Conservation (phyloP, 495 filamentous ascomycete species). For the Penicillium bialowiezense region DNA sequence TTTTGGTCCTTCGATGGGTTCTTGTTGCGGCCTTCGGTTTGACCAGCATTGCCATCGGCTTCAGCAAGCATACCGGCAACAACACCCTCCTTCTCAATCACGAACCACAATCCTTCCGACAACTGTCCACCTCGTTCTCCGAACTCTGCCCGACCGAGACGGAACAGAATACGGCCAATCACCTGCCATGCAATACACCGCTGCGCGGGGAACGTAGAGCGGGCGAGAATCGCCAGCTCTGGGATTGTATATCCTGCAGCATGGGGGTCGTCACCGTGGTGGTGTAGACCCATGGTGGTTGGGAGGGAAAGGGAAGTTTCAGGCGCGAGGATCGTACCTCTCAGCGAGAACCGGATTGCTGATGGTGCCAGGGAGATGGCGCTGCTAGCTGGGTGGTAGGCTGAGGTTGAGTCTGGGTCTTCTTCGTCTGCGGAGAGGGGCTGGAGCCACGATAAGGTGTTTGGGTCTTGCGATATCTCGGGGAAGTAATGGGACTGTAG, state of each 20-base stretch:
- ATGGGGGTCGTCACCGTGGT: slow-evolving; percentile 90
- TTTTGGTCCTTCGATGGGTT: slow-evolving; percentile 15
- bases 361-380: slow-evolving; percentile 66
- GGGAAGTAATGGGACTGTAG: slow-evolving; percentile 94
- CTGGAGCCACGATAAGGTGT: slow-evolving; percentile 85
- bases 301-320: slow-evolving; percentile 68
- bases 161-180: slow-evolving; percentile 78
- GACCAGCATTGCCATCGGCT: slow-evolving; percentile 44
- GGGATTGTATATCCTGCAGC: slow-evolving; percentile 92
- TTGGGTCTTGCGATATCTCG: slow-evolving; percentile 75
- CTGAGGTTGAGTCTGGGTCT: slow-evolving; percentile 47
- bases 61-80: slow-evolving; percentile 70
- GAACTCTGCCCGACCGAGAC: slow-evolving; percentile 77
- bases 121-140: slow-evolving; percentile 57
- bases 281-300: slow-evolving; percentile 76
- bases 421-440: slow-evolving; percentile 59
- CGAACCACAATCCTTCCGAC: slow-evolving; percentile 67
- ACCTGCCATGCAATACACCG: slow-evolving; percentile 91
- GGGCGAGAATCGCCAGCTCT: slow-evolving; percentile 77
- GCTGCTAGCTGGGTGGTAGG: slow-evolving; percentile 74
- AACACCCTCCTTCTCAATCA: slow-evolving; percentile 73
- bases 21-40: slow-evolving; percentile 5
- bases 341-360: slow-evolving; percentile 84
- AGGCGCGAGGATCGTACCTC: slow-evolving; percentile 73
- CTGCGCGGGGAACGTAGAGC: slow-evolving; percentile 81